Conservation (phyloP, 441 rosid species). For the Dalechampia spathulata region DNA sequence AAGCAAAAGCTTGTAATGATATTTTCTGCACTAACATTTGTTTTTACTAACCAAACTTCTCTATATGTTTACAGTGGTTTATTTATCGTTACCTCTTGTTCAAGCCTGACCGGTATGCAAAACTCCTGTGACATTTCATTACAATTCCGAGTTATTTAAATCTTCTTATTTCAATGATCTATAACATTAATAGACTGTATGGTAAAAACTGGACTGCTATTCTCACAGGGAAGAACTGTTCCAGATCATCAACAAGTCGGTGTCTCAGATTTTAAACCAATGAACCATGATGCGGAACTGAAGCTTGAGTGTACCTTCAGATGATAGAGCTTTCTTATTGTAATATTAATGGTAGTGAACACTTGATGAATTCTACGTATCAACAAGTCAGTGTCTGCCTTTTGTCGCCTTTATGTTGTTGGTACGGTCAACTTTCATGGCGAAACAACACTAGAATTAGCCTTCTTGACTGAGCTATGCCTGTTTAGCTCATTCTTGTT, state of each 20-base stretch:
- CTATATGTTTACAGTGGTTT: conserved; percentile 60
- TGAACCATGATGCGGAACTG: conserved; percentile 23
- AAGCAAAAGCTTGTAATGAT: too few species aligned
- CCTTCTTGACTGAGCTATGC: background rate
- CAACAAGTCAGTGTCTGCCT: background rate
- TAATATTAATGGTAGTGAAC: background rate
- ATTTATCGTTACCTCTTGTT: conserved; percentile 77
- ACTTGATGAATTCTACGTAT: background rate
- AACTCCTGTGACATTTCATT: conserved; percentile 2
- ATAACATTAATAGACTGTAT: too few species aligned
- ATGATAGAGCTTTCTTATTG: background rate
- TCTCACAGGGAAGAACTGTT: conserved; percentile 57
- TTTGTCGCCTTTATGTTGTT: background rate
- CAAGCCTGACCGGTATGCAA: conserved; percentile 77
- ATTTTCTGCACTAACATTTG: background rate
- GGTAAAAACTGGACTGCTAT: too few species aligned
- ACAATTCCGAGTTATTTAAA: conserved; percentile 1
- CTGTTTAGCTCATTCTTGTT: background rate
- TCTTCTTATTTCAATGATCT: background rate
- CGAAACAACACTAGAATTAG: background rate
- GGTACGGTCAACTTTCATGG: background rate
- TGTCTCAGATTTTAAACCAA: conserved; percentile 55
- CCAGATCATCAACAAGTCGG: conserved; percentile 49
- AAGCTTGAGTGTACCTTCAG: conserved; percentile 4
- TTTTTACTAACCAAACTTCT: conserved; percentile 17